These are phyloP conservation scores for Phellopilus nigrolimitatus DNA, from an alignment of 1,284 basidiomycete genomes.

Conservation along the genomic window DNA sequence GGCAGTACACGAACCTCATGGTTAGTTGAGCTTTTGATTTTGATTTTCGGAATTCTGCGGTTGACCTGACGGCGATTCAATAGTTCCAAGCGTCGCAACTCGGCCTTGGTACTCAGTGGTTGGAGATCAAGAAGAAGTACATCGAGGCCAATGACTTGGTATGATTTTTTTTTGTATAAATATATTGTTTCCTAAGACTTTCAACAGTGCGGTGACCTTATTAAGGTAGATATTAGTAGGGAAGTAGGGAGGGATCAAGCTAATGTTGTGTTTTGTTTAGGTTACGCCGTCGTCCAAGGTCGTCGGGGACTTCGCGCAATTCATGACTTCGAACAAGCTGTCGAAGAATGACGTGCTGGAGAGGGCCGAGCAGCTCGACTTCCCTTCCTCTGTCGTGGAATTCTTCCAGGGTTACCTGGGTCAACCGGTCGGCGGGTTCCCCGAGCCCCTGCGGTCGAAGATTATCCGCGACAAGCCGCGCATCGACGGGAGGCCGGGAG, in stretches of 20 bases:
- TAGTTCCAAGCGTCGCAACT: constrained; percentile 99
- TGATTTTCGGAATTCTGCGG: constrained; percentile 7
- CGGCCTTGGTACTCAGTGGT: constrained; percentile 95
- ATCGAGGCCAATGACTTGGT: constrained; percentile 93
- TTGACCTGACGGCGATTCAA: constrained; percentile 19
- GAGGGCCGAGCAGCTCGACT: constrained; percentile 88
- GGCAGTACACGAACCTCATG: constrained; percentile 94
- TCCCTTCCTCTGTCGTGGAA: constrained; percentile 94
- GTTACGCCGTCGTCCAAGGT: constrained; percentile 99
- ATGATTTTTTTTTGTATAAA: constrained; percentile 28
- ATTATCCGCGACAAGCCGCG: constrained; percentile 93
- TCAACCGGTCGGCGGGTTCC: constrained; percentile 97
- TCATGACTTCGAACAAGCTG: constrained; percentile 96
- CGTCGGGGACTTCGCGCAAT: constrained; percentile 98
- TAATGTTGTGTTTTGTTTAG: constrained; percentile 29
- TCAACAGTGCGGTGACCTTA: constrained; percentile 88
- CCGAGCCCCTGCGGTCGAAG: constrained; percentile 88
- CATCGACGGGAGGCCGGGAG: constrained; percentile 92
- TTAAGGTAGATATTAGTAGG: constrained; percentile 56
- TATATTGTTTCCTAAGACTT: constrained; percentile 1
- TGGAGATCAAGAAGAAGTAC: constrained; percentile 98
- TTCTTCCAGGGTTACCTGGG: constrained; percentile 99
- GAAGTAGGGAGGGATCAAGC: background rate
- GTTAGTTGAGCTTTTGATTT: constrained; percentile 36
- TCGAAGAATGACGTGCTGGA: constrained; percentile 83